Base-by-base conservation (phyloP, 768 basidiomycete species). In the Dentipellis sp. region DNA sequence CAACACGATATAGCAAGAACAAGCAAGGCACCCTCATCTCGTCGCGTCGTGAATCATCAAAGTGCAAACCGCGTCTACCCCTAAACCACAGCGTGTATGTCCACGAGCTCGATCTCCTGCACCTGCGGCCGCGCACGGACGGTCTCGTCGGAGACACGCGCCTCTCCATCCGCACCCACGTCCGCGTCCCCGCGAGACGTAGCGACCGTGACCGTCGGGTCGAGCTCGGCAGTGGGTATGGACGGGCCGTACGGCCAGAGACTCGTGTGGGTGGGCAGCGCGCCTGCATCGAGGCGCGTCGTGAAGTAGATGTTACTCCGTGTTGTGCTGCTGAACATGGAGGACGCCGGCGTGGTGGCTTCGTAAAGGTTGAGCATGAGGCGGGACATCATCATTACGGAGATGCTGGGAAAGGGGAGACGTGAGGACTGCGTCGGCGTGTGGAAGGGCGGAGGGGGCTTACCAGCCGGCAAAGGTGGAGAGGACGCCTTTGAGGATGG, bases 291-390 rank as follows among this genome's bases (percentile, higher is more conserved):
- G 12, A 52, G 35, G 51, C 51, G 51, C n/a, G 51, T 52, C 2
- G 51, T 52, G 19, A 52, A 52, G 37, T 36, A 19, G 34, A 52
- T 17, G n/a, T 36, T 52, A 0, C 17, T 29, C n/a, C 17, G 23
- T 17, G 51, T 38, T n/a, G 23, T 52, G 35, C 36, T 35, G 6
- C 34, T 35, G 51, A 6, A 17, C 37, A n/a, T 17, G 1, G 36
- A 11, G 10, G 11, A 6, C 10, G 34, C 50, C 10, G 54, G 52
- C 22, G 45, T 56, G 10, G 73, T 74, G 21, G 65, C 71, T 65
- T 72, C 65, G 60, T 80, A 75, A 6, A 81, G 70, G 63, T 82
- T 81, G 40, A 81, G 73, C 72, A 80, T 78, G 1, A 82, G 72
- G 10, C 78, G 78, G 11, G 78, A 80, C 68, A 80, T 74, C 73